Base-by-base conservation (phyloP, 257 asterid species). In the Vinca minor region DNA sequence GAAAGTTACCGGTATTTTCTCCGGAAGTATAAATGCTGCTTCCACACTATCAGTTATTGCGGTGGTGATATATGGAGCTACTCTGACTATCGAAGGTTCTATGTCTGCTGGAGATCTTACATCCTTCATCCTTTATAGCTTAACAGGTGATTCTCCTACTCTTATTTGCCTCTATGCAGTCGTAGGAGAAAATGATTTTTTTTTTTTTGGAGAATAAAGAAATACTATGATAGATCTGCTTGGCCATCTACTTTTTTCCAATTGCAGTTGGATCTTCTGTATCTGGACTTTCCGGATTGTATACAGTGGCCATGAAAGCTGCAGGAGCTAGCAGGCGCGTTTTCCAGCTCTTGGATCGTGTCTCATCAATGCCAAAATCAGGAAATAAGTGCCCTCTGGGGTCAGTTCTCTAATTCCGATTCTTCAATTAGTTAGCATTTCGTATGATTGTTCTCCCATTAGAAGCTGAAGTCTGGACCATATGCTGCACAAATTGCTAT, bases 301-400 rank as follows among this genome's bases (percentile, higher is more conserved):
- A 87, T 71, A 85, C 94, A 23, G 77, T 69, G 23, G 78, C 90
- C 52, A 85, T 87, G 96, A 87, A 85, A 85, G 94, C 96, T 58
- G 96, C 96, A 36, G 94, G 96, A 74, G 94, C 96, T 35, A 87
- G 94, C 74, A 80, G 91, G 79, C 74, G 94, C 49, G 96, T 87
- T 74, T 87, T 87, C 70, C 94, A 85, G 79, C 82, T 87, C 62
- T 60, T 87, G 65, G 95, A 87, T 67, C 88, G 89, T 62, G 83
- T 59, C 68, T 87, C 94, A 14, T 62, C 87, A 74, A 83, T 87
- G 88, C 78, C 86, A 56, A 68, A 71, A 74, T 69, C 94, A 26
- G 94, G 96, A 69, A 69, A 77, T 53, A 82, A 71, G 66, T 78
- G 89, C 66, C 92, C 96, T 1, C 53, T 85, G 64, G 91, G 89